Conservation (phyloP, 805 yeast genomes). For the Myxozyma kluyveri region DNA sequence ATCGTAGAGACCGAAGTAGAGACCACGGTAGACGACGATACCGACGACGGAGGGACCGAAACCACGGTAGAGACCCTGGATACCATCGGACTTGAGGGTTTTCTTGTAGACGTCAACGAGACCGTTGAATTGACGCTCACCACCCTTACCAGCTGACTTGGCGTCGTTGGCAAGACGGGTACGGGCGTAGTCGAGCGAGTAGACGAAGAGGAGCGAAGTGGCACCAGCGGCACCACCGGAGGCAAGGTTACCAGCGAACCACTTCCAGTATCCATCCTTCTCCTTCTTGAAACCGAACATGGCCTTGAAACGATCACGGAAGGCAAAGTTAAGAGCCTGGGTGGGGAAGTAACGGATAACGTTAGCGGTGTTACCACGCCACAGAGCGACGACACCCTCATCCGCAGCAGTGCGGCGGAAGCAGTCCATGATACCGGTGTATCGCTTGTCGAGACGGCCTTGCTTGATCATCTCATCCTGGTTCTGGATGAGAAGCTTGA, state of each 20-base stretch:
- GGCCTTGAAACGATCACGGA: conserved; percentile 95
- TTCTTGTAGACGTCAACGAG: conserved; percentile 92
- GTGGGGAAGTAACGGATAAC: conserved; percentile 99
- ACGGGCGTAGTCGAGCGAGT: conserved; percentile 97
- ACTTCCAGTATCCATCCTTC: conserved; percentile 75
- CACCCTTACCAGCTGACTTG: conserved; percentile 78
- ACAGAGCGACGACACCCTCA: conserved; percentile 90
- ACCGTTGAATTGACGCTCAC: conserved; percentile 97
- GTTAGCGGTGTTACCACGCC: conserved; percentile 99
- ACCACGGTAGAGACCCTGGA: conserved; percentile 99
- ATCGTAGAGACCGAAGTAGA: conserved; percentile 96
- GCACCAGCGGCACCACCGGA: conserved; percentile 99
- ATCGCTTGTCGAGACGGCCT: conserved; percentile 84
- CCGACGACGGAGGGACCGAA: conserved; percentile 98
- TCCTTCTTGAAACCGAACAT: conserved; percentile 97
- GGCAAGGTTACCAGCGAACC: conserved; percentile 98
- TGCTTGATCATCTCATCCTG: conserved; percentile 98
- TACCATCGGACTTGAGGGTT: conserved; percentile 93
- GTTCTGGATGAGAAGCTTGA: conserved; percentile 92
- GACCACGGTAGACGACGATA: conserved; percentile 98
- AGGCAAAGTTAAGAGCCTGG: conserved; percentile 97
- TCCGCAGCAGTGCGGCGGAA: conserved; percentile 91
- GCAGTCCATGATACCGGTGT: conserved; percentile 90
- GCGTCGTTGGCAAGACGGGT: conserved; percentile 99
- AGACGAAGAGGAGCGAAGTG: conserved; percentile 85